Base-by-base conservation (phyloP, 805 yeast genomes). In the Danielia oregonensis region DNA sequence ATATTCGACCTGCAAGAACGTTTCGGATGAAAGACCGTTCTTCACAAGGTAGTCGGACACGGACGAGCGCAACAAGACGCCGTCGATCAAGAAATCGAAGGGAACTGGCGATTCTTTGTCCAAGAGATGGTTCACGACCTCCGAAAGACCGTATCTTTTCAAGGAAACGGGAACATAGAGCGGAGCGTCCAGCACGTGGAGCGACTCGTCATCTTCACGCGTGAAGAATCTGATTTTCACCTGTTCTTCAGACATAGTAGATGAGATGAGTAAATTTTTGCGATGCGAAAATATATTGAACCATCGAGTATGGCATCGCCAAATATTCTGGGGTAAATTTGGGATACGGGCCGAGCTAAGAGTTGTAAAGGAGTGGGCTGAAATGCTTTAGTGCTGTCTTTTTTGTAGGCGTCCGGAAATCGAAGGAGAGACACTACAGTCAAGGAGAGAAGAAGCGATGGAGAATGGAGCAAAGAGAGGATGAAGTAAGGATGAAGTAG, bases 81-180 rank as follows among this genome's bases (percentile, higher is more conserved):
- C 96, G 52, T 89, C 87, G 35, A 91, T 78, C 41, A 93, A 68
- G 61, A 93, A 93, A 55, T 93, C 97, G 59, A 93, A 91, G 14
- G 97, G 97, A 35, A 87, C 76, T 1, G 93, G 80, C 29, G 53
- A 51, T 19, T 65, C 68, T 12, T 79, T 81, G 2, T 59, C 62
- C 32, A 93, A 68, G 37, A 93, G 70, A 64, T 93, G 97, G 63
- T 93, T 93, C 15, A 93, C 96, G 56, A 93, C 82, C 62, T 93
- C 97, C 4, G 96, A 86, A 26, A 93, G 72, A 37, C 98, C 98
- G 57, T 78, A 89, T 60, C 97, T 76, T 49, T 86, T 88, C 47
- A 93, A 71, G 3, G 82, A 63, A 15, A 83, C 82, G 15, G 98
- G 98, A 17, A 88, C 97, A 55, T 72, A 84, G 36, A 93, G 70